Conservation (phyloP, 164 flowering plant genomes). For the Protea cynaroides region DNA sequence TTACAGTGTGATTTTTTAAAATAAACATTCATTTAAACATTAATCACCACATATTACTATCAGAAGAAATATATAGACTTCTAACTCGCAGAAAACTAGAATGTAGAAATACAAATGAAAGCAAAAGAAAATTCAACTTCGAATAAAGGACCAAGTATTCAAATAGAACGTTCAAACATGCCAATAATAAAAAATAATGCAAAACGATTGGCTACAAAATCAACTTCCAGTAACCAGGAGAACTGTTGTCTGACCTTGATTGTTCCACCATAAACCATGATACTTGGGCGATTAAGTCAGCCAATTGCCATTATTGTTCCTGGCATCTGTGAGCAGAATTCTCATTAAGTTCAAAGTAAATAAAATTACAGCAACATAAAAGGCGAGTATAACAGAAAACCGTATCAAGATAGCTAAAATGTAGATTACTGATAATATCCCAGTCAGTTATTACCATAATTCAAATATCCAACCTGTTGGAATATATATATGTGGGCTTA, state of each 20-base stretch:
- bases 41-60: neutral
- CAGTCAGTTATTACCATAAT: neutral
- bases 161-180: too few species aligned
- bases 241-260: slow-evolving; percentile 57
- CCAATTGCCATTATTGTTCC: slow-evolving; percentile 99
- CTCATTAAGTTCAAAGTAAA: slow-evolving; percentile 11
- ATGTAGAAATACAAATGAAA: too few species aligned
- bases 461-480: neutral
- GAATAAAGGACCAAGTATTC: too few species aligned
- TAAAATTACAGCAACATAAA: neutral
- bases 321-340: slow-evolving; percentile 69
- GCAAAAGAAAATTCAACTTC: too few species aligned
- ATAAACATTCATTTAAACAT: neutral
- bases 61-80: neutral
- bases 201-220: neutral
- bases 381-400: neutral
- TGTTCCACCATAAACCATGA: slow-evolving; percentile 97
- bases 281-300: slow-evolving; percentile 87
- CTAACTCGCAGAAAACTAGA: too few species aligned
- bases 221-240: slow-evolving; percentile 3
- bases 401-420: neutral
- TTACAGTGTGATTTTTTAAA: neutral
- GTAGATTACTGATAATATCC: too few species aligned
- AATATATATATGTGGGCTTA: too few species aligned
- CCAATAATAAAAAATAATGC: too few species aligned